phyloP scores from a whole-genome alignment of 2,329 filamentous ascomycete species.

The Periconia sp. region DNA sequence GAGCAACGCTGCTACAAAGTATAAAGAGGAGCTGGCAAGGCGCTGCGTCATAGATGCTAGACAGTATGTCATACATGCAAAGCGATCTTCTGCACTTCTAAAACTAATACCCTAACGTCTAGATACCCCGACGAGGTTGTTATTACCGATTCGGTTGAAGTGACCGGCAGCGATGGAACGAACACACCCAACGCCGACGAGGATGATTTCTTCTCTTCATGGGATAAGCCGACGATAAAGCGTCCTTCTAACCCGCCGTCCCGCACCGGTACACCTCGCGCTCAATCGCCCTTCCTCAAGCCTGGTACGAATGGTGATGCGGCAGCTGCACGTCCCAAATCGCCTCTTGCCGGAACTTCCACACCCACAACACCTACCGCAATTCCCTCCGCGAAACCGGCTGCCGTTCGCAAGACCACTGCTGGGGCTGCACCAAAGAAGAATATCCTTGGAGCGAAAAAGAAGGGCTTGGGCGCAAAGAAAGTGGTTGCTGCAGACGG shows the following conservation, averaged over 20 bases:
- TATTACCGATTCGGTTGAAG: slow-evolving; percentile 69
- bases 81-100: not conserved
- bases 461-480: slow-evolving; percentile 60
- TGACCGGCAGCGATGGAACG: slow-evolving; percentile 60
- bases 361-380: slow-evolving; percentile 56
- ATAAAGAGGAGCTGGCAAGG: slow-evolving; percentile 94
- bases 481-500: slow-evolving; percentile 74
- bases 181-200: slow-evolving; percentile 81
- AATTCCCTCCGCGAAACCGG: slow-evolving; percentile 69
- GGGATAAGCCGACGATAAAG: slow-evolving; percentile 98
- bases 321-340: slow-evolving; percentile 69
- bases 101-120: slow-evolving; percentile 13
- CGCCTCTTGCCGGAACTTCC: slow-evolving; percentile 63
- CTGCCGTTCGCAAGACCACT: slow-evolving; percentile 76
- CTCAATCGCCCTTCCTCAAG: slow-evolving; percentile 86
- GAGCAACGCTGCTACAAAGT: slow-evolving; percentile 89
- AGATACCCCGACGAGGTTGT: slow-evolving; percentile 86
- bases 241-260: slow-evolving; percentile 91
- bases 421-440: slow-evolving; percentile 70
- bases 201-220: slow-evolving; percentile 98
- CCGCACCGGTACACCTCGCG: slow-evolving; percentile 81
- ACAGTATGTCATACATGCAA: slow-evolving; percentile 62
- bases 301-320: slow-evolving; percentile 64
- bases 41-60: slow-evolving; percentile 80
- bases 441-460: slow-evolving; percentile 82